Percentiles rank a stretch among this genome's conserved stretches.
phyloP scores from a whole-genome alignment of 768 basidiomycete species.

The Neoboletus subvelutipes region DNA sequence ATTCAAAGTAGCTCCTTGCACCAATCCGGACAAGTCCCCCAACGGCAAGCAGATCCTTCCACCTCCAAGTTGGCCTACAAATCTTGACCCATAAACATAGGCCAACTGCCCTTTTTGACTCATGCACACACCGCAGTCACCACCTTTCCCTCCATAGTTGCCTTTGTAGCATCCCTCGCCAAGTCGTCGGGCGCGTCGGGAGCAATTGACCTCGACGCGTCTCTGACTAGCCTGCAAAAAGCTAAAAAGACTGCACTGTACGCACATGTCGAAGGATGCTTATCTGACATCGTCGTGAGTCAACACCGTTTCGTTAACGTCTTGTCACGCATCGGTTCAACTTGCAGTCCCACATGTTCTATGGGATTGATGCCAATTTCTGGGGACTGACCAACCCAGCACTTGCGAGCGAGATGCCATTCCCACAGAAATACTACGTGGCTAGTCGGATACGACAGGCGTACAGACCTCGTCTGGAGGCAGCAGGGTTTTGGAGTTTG shows the following conservation, averaged over 20 bases:
- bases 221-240: slow-evolving; percentile 45
- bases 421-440: slow-evolving; percentile 76
- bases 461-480: slow-evolving; percentile 58
- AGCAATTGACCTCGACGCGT: slow-evolving; percentile 47
- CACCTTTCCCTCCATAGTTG: slow-evolving; percentile 59
- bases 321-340: slow-evolving; percentile 7
- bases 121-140: slow-evolving; percentile 54
- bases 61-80: neutral
- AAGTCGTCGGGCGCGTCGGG: slow-evolving; percentile 31
- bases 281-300: slow-evolving; percentile 74
- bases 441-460: slow-evolving; percentile 59
- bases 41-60: slow-evolving; percentile 49
- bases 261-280: slow-evolving; percentile 60
- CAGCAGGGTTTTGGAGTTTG: slow-evolving; percentile 60
- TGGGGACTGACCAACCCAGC: slow-evolving; percentile 50
- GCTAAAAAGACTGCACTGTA: slow-evolving; percentile 61
- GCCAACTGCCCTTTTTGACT: slow-evolving; percentile 69
- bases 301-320: neutral
- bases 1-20: slow-evolving; percentile 60
- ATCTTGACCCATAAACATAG: slow-evolving; percentile 36
- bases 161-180: slow-evolving; percentile 57
- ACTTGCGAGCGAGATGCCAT: slow-evolving; percentile 54
- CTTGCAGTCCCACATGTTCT: slow-evolving; percentile 60
- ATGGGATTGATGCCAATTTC: slow-evolving; percentile 65
- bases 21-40: slow-evolving; percentile 71